These are phyloP conservation scores for Pyricularia grisea DNA, from an alignment of 2,329 filamentous ascomycete species.

Conservation along the genomic window DNA sequence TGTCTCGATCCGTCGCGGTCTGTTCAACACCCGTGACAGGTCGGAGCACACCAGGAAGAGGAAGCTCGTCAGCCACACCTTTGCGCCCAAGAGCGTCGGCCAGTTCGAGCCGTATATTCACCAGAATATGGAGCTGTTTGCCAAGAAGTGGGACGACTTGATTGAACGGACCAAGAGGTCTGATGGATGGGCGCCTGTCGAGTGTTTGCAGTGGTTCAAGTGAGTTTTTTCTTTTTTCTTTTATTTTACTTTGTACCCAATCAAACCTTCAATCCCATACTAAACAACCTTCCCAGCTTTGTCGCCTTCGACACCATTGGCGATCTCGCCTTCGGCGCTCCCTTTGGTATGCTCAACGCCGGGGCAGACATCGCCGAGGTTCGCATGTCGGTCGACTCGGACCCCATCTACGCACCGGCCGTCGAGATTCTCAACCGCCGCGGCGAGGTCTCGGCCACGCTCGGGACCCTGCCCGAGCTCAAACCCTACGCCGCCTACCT, in stretches of 20 bases:
- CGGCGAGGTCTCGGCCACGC: slow-evolving; percentile 73
- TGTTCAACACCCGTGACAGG: slow-evolving; percentile 84
- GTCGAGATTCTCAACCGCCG: slow-evolving; percentile 84
- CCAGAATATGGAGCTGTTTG: slow-evolving; percentile 65
- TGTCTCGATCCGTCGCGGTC: slow-evolving; percentile 72
- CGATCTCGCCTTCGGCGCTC: slow-evolving; percentile 60
- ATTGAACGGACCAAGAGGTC: slow-evolving; percentile 19
- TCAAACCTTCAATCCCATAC: background rate
- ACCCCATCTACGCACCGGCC: slow-evolving; percentile 62
- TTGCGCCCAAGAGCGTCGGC: slow-evolving; percentile 68
- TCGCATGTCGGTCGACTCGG: slow-evolving; percentile 46
- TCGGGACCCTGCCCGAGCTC: slow-evolving; percentile 65
- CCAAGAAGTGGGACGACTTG: slow-evolving; percentile 62
- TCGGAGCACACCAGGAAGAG: slow-evolving; percentile 79
- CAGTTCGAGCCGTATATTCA: slow-evolving; percentile 89
- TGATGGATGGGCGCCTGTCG: slow-evolving; percentile 51
- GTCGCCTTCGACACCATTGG: slow-evolving; percentile 46
- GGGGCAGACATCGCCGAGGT: slow-evolving; percentile 73
- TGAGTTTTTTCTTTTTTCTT: slow-evolving; percentile 26
- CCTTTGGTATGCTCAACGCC: slow-evolving; percentile 74
- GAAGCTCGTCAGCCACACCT: slow-evolving; percentile 81
- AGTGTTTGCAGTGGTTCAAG: slow-evolving; percentile 76
- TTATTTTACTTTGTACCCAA: background rate
- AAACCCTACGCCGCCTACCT: slow-evolving; percentile 75
- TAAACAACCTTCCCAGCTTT: slow-evolving; percentile 20